phyloP scores from a whole-genome alignment of 2,329 filamentous ascomycete species.

The Macroventuria anomochaeta region DNA sequence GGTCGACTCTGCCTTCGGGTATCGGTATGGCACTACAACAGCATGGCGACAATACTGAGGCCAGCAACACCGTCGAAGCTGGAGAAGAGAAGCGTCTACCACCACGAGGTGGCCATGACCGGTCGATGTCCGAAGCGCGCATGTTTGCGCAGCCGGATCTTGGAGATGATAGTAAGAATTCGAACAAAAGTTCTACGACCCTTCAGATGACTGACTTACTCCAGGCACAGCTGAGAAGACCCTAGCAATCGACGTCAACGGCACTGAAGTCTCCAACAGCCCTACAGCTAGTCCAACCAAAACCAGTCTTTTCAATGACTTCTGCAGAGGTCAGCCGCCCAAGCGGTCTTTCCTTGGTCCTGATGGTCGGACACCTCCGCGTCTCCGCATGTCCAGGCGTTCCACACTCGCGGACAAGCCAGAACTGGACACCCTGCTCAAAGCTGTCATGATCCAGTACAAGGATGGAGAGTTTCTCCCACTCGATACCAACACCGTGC shows the following conservation, averaged over 20 bases:
- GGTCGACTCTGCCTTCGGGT: not conserved
- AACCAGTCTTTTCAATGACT: not conserved
- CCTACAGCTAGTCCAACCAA: not conserved
- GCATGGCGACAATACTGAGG: not conserved
- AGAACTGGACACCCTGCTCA: slow-evolving; percentile 24
- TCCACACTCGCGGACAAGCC: slow-evolving; percentile 22
- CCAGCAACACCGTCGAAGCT: not conserved
- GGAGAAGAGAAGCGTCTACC: not conserved
- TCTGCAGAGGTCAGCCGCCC: slow-evolving; percentile 12
- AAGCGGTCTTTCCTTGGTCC: slow-evolving; percentile 1
- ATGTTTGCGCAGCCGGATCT: not conserved
- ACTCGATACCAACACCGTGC: slow-evolving; percentile 12
- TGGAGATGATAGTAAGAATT: not conserved
- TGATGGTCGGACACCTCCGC: not conserved
- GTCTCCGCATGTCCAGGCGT: slow-evolving; percentile 12
- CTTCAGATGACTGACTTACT: not conserved
- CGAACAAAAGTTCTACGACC: not conserved
- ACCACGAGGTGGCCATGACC: not conserved
- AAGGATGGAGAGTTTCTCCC: slow-evolving; percentile 19
- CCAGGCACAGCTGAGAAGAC: not conserved
- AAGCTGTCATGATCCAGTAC: slow-evolving; percentile 8
- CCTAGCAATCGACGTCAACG: not conserved
- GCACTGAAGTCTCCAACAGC: not conserved
- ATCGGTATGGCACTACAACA: not conserved
- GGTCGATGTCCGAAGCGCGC: not conserved